Evolutionary conservation across 805 yeast species (phyloP).

Genomic region (Wickerhamiella vanderwaltii): DNA sequence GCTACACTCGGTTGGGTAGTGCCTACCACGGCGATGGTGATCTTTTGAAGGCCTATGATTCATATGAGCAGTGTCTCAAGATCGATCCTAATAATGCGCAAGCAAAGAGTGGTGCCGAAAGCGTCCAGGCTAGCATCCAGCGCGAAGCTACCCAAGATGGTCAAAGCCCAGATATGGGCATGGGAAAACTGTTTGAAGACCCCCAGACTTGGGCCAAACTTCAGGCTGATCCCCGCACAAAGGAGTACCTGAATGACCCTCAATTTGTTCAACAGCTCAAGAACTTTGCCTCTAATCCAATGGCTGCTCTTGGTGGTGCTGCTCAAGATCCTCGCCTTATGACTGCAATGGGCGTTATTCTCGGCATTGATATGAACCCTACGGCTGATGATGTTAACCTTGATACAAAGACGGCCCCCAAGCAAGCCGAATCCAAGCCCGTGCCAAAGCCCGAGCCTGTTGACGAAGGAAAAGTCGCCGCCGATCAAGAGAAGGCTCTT

Average conservation of each 20-base stretch:
- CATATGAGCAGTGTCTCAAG: conserved; percentile 69
- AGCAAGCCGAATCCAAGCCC: conserved; percentile 25
- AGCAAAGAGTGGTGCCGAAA: conserved; percentile 70
- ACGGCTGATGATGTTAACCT: conserved; percentile 23
- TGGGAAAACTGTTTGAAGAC: conserved; percentile 67
- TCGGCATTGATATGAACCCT: conserved; percentile 52
- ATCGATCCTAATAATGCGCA: conserved; percentile 71
- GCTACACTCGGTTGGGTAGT: conserved; percentile 85
- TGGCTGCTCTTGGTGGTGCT: conserved; percentile 49
- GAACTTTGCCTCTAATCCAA: conserved; percentile 50
- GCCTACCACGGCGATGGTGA: conserved; percentile 82
- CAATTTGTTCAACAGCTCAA: conserved; percentile 57
- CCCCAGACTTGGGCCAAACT: conserved; percentile 68
- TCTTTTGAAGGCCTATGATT: conserved; percentile 56
- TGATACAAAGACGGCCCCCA: conserved; percentile 21
- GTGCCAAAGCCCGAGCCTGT: conserved; percentile 31
- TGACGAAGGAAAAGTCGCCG: conserved; percentile 23
- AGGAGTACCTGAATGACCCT: conserved; percentile 80
- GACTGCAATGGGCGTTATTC: conserved; percentile 73
- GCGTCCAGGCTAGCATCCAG: conserved; percentile 51
- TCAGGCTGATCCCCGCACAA: conserved; percentile 73
- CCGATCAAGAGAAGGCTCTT: conserved; percentile 54
- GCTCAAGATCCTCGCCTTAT: conserved; percentile 73
- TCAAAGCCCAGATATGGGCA: conserved; percentile 53
- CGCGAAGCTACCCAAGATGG: conserved; percentile 36